Base-by-base conservation (phyloP, 805 yeast genomes). In the Starmerella roubikii region DNA sequence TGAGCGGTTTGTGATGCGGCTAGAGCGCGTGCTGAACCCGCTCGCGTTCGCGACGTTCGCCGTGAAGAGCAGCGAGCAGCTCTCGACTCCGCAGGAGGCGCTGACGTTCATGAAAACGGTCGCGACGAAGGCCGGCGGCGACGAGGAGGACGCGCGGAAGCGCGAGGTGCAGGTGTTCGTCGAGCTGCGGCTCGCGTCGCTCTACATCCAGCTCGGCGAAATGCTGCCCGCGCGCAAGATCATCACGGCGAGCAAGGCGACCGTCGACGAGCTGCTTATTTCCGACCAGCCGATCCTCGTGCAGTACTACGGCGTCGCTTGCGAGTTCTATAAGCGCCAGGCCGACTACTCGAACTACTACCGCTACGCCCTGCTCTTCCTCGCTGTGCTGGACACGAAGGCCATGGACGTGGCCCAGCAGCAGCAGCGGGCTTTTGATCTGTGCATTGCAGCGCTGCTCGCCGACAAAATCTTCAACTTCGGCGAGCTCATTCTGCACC, bases 381-480 rank as follows among this genome's bases (percentile, higher is more conserved):
- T 91, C 46, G 86, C 94, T 4, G 78, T 93, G 35, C 65, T 83
- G 37, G 34, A 34, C 22, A 22, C 35, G n/a, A 60, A 60, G 20
- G 63, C 59, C 22, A 57, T 74, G 40, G 48, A 65, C 10, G 30
- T 43, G 11, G 48, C 54, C 26, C 68, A 64, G 35, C 66, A 62
- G 49, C 69, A 67, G 49, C 64, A 63, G 40, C 58, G 76, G 37
- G 81, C 83, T 2, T 74, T 76, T 52, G 93, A 88, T 49, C 71
- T 88, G 49, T 71, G 88, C 43, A 67, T 84, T 33, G 76, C 94
- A 24, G 97, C 96, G 0, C 64, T 91, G 43, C 67, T 88, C 51
- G 97, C 96, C 35, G 94, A 85, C 55, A 76, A 73, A 53, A 82
- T 88, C 51, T 91, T 84, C 66, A 91, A 88, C 63, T 91, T 91